Conservation (phyloP, 1,139 yeast genomes). For the Saccharomyces hybrid region DNA sequence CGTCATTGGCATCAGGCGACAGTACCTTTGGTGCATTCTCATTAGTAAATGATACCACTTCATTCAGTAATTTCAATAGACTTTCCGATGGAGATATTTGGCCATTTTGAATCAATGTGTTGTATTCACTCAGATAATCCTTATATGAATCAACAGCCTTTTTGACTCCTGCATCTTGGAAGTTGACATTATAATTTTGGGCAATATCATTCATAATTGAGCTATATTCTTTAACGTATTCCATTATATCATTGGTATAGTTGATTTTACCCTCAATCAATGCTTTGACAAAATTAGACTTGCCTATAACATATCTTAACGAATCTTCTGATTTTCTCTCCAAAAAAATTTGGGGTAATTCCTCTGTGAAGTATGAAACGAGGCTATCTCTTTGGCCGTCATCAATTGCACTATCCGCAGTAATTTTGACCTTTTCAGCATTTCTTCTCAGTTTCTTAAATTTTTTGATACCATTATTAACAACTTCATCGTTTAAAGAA, state of each 20-base stretch:
- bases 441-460: conserved; percentile 12
- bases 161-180: conserved; percentile 84
- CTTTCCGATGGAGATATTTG: conserved; percentile 12
- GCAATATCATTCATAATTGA: conserved; percentile 27
- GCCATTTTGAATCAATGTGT: conserved; percentile 4
- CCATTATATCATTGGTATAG: conserved; percentile 14
- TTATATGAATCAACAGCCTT: conserved; percentile 56
- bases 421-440: conserved; percentile 12
- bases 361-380: conserved; percentile 19
- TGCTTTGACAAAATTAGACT: conserved; percentile 22
- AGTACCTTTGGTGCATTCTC: conserved; percentile 10
- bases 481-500: conserved; percentile 33
- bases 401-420: conserved; percentile 19
- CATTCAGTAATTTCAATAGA: conserved; percentile 12
- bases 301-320: conserved; percentile 22
- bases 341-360: conserved; percentile 25
- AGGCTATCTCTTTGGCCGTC: conserved; percentile 23
- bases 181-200: conserved; percentile 72
- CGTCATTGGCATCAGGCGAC: background rate
- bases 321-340: conserved; percentile 21
- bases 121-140: conserved; percentile 34
- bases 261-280: conserved; percentile 19
- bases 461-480: conserved; percentile 25
- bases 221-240: conserved; percentile 13
- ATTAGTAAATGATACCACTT: conserved; percentile 11